Evolutionary conservation across 2,329 filamentous ascomycete species (phyloP).

Genomic region (Arthroderma sp.): DNA sequence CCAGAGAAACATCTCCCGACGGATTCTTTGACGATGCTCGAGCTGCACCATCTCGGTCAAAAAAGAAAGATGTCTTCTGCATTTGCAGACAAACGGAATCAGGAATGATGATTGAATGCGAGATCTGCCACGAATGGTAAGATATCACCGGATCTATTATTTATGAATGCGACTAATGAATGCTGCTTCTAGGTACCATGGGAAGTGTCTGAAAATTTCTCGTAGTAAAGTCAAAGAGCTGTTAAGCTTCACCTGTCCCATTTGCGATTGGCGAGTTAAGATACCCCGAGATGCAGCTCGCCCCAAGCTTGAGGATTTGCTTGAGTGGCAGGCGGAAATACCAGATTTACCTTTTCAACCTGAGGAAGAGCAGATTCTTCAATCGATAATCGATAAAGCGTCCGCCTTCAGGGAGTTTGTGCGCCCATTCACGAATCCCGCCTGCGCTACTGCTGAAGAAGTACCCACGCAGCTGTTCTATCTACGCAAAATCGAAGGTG

Average conservation of each 20-base stretch:
- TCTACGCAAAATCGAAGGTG: conserved; percentile 89
- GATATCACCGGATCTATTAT: conserved; percentile 20
- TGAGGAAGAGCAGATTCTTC: conserved; percentile 77
- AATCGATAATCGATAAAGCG: conserved; percentile 76
- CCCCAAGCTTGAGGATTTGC: conserved; percentile 83
- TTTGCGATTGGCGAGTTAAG: conserved; percentile 93
- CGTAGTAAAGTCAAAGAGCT: conserved; percentile 96
- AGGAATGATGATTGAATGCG: conserved; percentile 99
- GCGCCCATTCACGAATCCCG: conserved; percentile 63
- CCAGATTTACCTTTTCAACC: conserved; percentile 76
- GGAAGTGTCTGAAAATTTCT: conserved; percentile 95
- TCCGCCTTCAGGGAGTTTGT: conserved; percentile 75
- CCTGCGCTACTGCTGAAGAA: conserved; percentile 71
- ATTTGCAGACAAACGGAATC: conserved; percentile 88
- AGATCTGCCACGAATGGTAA: conserved; percentile 93
- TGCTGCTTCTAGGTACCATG: conserved; percentile 61
- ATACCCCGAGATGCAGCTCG: conserved; percentile 92
- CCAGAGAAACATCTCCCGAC: conserved; percentile 61
- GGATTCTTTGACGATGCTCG: conserved; percentile 36
- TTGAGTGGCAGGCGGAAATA: conserved; percentile 74
- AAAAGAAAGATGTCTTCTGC: conserved; percentile 75
- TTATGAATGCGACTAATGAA: conserved; percentile 16
- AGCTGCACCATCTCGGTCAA: conserved; percentile 38
- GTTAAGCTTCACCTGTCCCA: conserved; percentile 95
- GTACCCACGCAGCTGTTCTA: conserved; percentile 87